Conservation (phyloP, 2,329 filamentous ascomycete genomes). For the Colletotrichum chrysophilum region DNA sequence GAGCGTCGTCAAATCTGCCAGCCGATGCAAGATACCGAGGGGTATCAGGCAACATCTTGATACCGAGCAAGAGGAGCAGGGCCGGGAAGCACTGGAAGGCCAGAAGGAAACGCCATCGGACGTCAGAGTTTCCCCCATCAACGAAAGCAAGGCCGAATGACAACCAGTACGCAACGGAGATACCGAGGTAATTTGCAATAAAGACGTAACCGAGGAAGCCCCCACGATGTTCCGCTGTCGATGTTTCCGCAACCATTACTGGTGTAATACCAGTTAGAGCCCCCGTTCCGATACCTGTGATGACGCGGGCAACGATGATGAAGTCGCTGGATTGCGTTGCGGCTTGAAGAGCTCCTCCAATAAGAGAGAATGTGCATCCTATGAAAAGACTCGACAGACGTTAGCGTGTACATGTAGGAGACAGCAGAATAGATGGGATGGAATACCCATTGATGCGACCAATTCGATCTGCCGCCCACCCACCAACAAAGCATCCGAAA, state of each 20-base stretch:
- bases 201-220: neutral
- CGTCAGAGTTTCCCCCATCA: neutral
- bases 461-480: slow-evolving; percentile 54
- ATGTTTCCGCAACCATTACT: neutral
- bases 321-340: neutral
- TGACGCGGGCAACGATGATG: neutral
- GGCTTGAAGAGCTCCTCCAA: neutral
- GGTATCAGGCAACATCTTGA: neutral
- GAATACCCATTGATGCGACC: slow-evolving; percentile 50
- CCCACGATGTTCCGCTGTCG: neutral
- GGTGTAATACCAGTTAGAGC: neutral
- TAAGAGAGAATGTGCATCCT: too few species aligned
- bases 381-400: neutral
- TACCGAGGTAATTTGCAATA: neutral
- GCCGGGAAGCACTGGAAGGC: neutral
- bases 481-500: slow-evolving; percentile 54
- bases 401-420: too few species aligned
- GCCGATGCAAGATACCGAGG: neutral
- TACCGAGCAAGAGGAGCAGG: neutral
- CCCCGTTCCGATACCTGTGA: neutral
- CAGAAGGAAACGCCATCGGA: neutral
- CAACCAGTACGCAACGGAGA: neutral
- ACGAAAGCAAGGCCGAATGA: neutral
- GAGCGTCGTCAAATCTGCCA: neutral
- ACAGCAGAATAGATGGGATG: neutral